Evolutionary conservation across 345 rosid species (phyloP), one percentile per base, ranked within the genome.

Genomic region (Ailanthus altissimus): DNA sequence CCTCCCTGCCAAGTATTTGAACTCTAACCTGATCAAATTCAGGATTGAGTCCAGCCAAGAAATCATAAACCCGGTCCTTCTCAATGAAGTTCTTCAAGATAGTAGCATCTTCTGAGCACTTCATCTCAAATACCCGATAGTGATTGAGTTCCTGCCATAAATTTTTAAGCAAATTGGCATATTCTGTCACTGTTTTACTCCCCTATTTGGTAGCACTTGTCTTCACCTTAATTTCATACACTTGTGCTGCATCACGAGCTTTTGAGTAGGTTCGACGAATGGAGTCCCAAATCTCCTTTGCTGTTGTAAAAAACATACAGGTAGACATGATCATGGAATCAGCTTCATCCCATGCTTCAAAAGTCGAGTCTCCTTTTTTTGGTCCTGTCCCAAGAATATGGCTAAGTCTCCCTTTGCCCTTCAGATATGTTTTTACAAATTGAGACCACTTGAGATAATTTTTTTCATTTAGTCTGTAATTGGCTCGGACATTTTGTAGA

Each of bases 11-110:
- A n/a, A 59, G 64, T 1, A 26, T 26, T 13, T 59, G 38, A 21
- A 59, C 28, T 59, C 38, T 59, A 59, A 59, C 64, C 23, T 59
- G 64, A 59, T 59, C 64, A 25, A 5, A 59, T 23, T 59, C 64
- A 59, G 13, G 36, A n/a, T 67, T 67, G 0, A 67, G 32, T 2
- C 71, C 54, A n/a, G 32, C 32, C 2, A 67, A 10, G 11, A 67
- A 67, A 10, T 67, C 36, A 67, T 43, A 67, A 0, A 67, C 32
- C 0, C 16, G 28, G 3, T 67, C 54, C 13, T 67, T 21, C 21
- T 67, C 71, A 2, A 21, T 45, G 13, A 43, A 43, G 1, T 42
- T 67, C 50, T 67, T 45, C 12, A 67, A 21, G 0, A 12, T 67
- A 9, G 18, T 28, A 43, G 53, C 71, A 67, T 43, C 49, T 1